Base-by-base conservation (phyloP, 176 grass and related monocot genomes). In the Lolium multiflorum region DNA sequence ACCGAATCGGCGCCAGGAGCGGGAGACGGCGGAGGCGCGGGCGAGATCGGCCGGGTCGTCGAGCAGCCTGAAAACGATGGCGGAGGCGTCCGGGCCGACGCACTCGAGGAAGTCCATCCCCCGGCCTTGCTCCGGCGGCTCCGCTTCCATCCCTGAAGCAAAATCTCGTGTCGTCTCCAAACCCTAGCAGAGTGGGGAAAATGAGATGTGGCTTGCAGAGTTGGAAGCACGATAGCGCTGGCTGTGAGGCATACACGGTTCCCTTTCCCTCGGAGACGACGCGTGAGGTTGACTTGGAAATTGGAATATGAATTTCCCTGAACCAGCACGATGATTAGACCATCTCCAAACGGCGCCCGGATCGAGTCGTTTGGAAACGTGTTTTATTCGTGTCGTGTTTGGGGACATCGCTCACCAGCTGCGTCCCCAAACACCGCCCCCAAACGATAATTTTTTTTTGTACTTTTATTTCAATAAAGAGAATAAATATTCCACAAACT, bases 1-100 rank as follows among this genome's bases (percentile, higher is more conserved):
- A 95, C 93, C 88, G 77, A 95, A 89, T n/a, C 79, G 78, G 71
- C 88, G 93, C 90, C 93, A 95, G 11, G 93, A 95, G 70, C 62
- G 81, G 65, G 90, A 92, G 56, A 92, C 88, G 83, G 93, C 79
- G 55, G 88, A 71, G 39, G 88, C 85, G 24, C 90, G 84, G 54
- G 76, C 88, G 76, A 95, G 79, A 68, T 92, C 82, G 38, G 85
- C 85, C 12, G 88, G 93, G 61, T 92, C 71, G 54, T 69, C 59
- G 39, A 95, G 88, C 41, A 44, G 79, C 38, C 37, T 46, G 79
- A 95, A 83, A 56, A 95, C 82, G 62, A 7, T n/a, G 55, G 87
- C 58, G 51, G 90, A 88, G 85, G 63, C 48, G 83, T 92, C 88
- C 24, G 54, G 79, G 22, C 67, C 82, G 11, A 95, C 14, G 77